Conservation (phyloP, 148 eudicot species). For the Polygonum aviculare region DNA sequence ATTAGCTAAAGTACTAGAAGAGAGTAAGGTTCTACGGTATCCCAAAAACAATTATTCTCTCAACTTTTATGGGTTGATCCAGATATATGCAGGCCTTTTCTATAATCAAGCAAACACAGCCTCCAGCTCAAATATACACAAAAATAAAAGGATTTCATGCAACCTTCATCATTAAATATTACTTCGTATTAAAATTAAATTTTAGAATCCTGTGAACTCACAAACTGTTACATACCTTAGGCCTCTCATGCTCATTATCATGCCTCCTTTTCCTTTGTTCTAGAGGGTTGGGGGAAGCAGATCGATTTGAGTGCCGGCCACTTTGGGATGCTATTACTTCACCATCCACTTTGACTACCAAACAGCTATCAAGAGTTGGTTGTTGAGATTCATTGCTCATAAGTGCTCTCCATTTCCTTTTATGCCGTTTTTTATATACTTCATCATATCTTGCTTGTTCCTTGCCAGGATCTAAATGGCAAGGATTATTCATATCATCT, state of each 20-base stretch:
- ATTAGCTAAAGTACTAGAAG: no score
- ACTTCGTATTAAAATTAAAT: no score
- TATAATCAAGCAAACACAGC: no score
- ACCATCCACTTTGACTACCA: conserved; percentile 15
- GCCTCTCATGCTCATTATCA: conserved; percentile 9
- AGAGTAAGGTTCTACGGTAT: no score
- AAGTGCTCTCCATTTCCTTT: conserved; percentile 57
- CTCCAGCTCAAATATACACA: no score
- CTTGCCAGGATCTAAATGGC: conserved; percentile 29
- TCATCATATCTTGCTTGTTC: conserved; percentile 31
- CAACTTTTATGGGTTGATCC: no score
- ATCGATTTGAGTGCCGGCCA: conserved; percentile 21
- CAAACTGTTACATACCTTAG: conserved; percentile 33
- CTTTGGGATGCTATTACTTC: conserved; percentile 24
- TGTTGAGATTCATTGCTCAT: conserved; percentile 40
- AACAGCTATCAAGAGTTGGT: conserved; percentile 36
- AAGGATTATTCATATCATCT: conserved; percentile 21
- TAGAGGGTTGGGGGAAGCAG: conserved; percentile 43
- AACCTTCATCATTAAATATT: no score
- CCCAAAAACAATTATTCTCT: no score
- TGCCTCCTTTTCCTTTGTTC: conserved; percentile 51
- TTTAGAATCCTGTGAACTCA: no score
- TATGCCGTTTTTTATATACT: conserved; percentile 36
- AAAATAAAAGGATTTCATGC: no score
- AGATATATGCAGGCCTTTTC: no score